These are phyloP conservation scores for Blastobotrys elegans DNA, from an alignment of 1,139 yeast genomes.

Conservation along the genomic window DNA sequence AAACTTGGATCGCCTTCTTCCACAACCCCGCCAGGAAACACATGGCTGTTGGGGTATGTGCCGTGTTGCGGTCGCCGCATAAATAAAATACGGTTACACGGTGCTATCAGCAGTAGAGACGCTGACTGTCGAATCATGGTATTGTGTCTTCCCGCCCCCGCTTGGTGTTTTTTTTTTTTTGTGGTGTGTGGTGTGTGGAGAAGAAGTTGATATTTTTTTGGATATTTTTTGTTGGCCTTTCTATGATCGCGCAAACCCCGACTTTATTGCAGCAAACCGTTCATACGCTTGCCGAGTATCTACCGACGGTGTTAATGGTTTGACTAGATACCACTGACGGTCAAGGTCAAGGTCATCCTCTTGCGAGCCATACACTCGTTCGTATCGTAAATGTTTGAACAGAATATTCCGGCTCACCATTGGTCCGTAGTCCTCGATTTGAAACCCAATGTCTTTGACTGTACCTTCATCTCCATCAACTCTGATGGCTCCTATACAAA, in stretches of 20 bases:
- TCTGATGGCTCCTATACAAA: slow-evolving; percentile 50
- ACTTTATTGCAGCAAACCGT: slow-evolving; percentile 1
- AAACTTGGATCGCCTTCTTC: slow-evolving; percentile 28
- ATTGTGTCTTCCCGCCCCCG: background rate
- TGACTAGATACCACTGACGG: background rate
- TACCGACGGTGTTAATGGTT: slow-evolving; percentile 1
- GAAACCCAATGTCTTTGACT: slow-evolving; percentile 40
- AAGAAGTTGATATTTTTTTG: no score
- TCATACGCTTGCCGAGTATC: slow-evolving; percentile 11
- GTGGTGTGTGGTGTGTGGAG: background rate
- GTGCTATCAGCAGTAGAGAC: slow-evolving; percentile 30
- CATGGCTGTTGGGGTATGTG: slow-evolving; percentile 30
- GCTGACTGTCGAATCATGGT: slow-evolving; percentile 24
- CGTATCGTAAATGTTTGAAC: slow-evolving; percentile 54
- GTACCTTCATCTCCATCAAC: slow-evolving; percentile 19
- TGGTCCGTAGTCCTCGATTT: slow-evolving; percentile 58
- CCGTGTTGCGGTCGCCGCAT: slow-evolving; percentile 31
- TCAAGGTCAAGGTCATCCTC: background rate
- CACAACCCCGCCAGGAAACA: slow-evolving; percentile 34
- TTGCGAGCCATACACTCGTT: slow-evolving; percentile 16
- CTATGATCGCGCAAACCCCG: no score
- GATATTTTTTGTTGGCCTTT: no score
- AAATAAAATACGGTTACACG: slow-evolving; percentile 26
- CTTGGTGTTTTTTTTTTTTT: background rate
- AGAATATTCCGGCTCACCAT: slow-evolving; percentile 53